Evolutionary conservation across 1,139 yeast genomes (phyloP).

Genomic region (Pichia terricola): DNA sequence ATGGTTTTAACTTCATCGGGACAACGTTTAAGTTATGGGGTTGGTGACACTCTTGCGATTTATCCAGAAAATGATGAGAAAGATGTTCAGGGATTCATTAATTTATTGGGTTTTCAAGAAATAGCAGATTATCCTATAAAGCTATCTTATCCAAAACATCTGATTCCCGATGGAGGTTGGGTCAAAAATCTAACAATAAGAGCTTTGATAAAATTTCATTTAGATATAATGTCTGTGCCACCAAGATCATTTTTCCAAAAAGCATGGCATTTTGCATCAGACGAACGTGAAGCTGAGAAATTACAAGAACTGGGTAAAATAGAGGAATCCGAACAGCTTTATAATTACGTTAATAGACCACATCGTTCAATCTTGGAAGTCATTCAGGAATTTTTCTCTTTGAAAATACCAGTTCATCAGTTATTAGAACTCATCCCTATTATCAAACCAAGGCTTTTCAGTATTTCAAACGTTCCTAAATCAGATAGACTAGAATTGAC

Average conservation of each 20-base stretch:
- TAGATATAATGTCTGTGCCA: constrained; percentile 79
- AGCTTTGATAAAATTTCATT: constrained; percentile 63
- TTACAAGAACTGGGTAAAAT: constrained; percentile 65
- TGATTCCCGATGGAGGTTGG: constrained; percentile 40
- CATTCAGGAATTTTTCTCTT: constrained; percentile 65
- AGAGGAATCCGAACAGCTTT: constrained; percentile 69
- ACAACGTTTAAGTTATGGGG: constrained; percentile 33
- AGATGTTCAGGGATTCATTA: constrained; percentile 57
- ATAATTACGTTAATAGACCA: constrained; percentile 85
- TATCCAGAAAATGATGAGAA: constrained; percentile 63
- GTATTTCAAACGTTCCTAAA: constrained; percentile 59
- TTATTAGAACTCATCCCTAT: constrained; percentile 69
- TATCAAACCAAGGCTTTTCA: constrained; percentile 72
- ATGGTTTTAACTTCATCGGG: constrained; percentile 32
- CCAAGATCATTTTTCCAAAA: constrained; percentile 67
- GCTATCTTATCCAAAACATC: constrained; percentile 7
- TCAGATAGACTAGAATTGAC: constrained; percentile 46
- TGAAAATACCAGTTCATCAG: constrained; percentile 65
- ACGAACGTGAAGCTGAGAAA: constrained; percentile 63
- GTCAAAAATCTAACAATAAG: constrained; percentile 52
- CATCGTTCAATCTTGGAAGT: constrained; percentile 81
- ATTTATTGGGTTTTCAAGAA: constrained; percentile 65
- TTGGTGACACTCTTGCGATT: constrained; percentile 76
- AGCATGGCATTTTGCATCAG: constrained; percentile 65
- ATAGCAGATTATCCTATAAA: constrained; percentile 50